Percentiles rank a stretch among this genome's conserved stretches.
Conservation (phyloP, 495 filamentous ascomycete genomes). For the Podospora bellae-mahoneyi region DNA sequence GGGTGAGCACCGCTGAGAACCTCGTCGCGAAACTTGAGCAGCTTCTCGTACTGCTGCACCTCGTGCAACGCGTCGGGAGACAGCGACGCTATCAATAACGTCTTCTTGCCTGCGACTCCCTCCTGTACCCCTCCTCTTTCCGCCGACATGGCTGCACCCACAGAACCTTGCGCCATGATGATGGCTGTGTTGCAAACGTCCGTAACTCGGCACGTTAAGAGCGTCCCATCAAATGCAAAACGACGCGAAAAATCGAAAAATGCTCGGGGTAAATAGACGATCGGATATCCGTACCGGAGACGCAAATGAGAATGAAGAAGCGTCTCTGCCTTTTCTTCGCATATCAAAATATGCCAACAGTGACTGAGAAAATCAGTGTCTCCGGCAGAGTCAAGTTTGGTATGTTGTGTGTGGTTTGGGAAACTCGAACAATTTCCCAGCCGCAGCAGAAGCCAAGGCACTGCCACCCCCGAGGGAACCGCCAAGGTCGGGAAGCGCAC, state of each 20-base stretch:
- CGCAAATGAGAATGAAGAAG: background rate
- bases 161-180: slow-evolving; percentile 29
- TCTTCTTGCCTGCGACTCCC: slow-evolving; percentile 6
- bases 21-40: slow-evolving; percentile 39
- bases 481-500: background rate
- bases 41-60: slow-evolving; percentile 33
- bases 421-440: slow-evolving; percentile 2
- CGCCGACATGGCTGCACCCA: slow-evolving; percentile 16
- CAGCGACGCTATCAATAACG: slow-evolving; percentile 24
- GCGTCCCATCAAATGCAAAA: slow-evolving; percentile 10
- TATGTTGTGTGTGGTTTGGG: background rate
- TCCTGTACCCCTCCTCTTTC: slow-evolving; percentile 6
- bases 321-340: background rate
- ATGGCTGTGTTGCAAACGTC: slow-evolving; percentile 1
- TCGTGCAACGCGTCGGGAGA: slow-evolving; percentile 24
- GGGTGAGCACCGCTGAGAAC: slow-evolving; percentile 33
- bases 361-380: background rate
- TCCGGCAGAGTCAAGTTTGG: background rate
- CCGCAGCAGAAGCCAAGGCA: background rate
- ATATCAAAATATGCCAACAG: background rate
- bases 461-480: background rate
- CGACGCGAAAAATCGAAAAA: slow-evolving; percentile 6
- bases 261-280: background rate
- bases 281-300: background rate
- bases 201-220: slow-evolving; percentile 11